Base-by-base conservation (phyloP, 495 filamentous ascomycete genomes). In the Aspergillus indologenus region DNA sequence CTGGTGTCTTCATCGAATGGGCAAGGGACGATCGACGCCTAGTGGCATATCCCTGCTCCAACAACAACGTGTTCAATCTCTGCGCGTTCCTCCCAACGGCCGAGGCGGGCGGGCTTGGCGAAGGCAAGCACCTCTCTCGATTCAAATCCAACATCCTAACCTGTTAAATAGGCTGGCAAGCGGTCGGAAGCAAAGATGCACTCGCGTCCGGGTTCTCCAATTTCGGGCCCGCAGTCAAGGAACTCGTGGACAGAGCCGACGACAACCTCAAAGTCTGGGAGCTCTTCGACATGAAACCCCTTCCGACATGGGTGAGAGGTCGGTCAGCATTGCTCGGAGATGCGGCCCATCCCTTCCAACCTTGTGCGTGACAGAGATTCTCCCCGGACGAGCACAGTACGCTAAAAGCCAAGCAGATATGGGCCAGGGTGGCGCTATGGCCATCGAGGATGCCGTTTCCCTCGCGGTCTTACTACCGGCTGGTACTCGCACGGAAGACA, bases 321-420 rank as follows among this genome's bases (percentile, higher is more conserved):
- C 70, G 68, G 40, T 62, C 84, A 11, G 80, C 75, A 5, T 65
- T 87, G 0, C 52, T 87, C 1, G 84, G 84, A 5, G 85, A 88
- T 72, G 78, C 84, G 1, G 83, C 82, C 26, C 84, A 87, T 69
- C 84, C 83, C 8, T 85, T 86, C 57, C 69, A 78, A 40, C 82
- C 83, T 45, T 68, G 67, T 70, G 53, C 57, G 63, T 45, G 34
- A 40, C 2, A 40, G n/a, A 7, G 34, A 40, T 11, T 14, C 12
- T 54, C 23, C 14, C n/a, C 3, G 3, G 54, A 5, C n/a, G 6
- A 1, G 49, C 8, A 18, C 22, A 43, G 17, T 21, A 23, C 22
- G 23, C 49, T 50, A n/a, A 57, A 12, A 54, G 53, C 21, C 22
- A 11, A 20, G 18, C 55, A 71, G 68, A 79, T 53, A 76, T 81